These are phyloP conservation scores for Grifola frondosa DNA, from an alignment of 1,284 basidiomycete genomes.

Conservation along the genomic window DNA sequence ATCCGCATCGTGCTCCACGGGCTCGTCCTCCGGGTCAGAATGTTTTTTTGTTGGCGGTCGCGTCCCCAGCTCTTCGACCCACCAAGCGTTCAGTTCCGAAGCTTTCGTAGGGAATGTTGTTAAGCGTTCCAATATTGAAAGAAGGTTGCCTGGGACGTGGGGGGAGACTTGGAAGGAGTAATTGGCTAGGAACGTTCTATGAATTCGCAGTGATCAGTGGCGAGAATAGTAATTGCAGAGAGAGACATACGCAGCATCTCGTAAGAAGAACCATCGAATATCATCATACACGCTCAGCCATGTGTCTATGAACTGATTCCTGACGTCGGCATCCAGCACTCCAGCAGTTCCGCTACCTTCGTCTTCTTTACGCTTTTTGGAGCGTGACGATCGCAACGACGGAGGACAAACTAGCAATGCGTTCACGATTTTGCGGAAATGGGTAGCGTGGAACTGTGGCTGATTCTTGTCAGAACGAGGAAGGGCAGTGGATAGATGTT, in stretches of 20 bases:
- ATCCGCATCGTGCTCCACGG: constrained; percentile 39
- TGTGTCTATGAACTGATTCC: constrained; percentile 61
- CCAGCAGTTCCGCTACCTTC: constrained; percentile 26
- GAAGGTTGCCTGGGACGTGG: constrained; percentile 59
- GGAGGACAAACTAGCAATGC: constrained; percentile 63
- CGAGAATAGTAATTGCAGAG: constrained; percentile 1
- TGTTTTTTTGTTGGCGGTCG: constrained; percentile 56
- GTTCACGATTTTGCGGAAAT: constrained; percentile 66
- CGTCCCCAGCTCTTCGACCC: constrained; percentile 71
- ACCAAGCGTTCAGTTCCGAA: constrained; percentile 83
- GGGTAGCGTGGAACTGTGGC: constrained; percentile 68
- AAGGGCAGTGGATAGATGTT: constrained; percentile 70
- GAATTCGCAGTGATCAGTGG: too few species aligned
- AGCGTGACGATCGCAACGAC: constrained; percentile 39
- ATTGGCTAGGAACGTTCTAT: constrained; percentile 23
- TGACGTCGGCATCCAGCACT: constrained; percentile 56
- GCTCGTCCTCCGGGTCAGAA: constrained; percentile 32
- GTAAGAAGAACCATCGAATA: constrained; percentile 90
- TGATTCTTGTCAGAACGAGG: constrained; percentile 37
- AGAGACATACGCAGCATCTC: constrained; percentile 70
- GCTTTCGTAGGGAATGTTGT: constrained; percentile 79
- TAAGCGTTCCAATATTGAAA: constrained; percentile 76
- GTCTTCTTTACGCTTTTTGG: constrained; percentile 23
- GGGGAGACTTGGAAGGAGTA: constrained; percentile 36
- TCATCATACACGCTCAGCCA: constrained; percentile 87